Evolutionary conservation across 176 grass and related monocot species (phyloP), one percentile per base, ranked within the genome.

Genomic region (Aegilops longissima): DNA sequence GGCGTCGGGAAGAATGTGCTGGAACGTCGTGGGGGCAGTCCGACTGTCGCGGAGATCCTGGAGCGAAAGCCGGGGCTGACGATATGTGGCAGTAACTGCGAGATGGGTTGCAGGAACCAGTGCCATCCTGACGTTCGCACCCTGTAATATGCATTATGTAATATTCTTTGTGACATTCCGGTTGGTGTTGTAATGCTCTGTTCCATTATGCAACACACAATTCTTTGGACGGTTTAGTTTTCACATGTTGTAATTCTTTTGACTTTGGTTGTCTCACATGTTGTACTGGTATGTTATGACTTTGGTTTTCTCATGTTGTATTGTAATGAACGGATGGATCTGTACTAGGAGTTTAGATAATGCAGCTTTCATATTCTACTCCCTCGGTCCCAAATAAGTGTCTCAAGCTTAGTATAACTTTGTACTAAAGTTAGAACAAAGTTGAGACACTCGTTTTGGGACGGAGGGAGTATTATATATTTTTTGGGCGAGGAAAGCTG

Each of bases 41-140:
- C 81, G 1, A 96, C 70, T 9, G 85, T 90, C 4, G 31, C 61
- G 2, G 85, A 96, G 47, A 85, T 98, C 80, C 67, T 84, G 70
- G 85, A 30, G 21, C 86, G 77, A 9, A 88, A 86, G 62, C 94
- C 90, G 13, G 97, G 92, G 14, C 84, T 98, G 70, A 96, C 66
- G 10, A 91, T 98, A 21, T 98, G 93, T 51, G 76, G 59, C 31
- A 91, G 86, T n/a, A 87, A 78, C 66, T 98, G 97, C 2, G 94
- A 96, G 81, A 94, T 94, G 86, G 92, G 94, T 70, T 98, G 93
- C 82, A 91, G 83, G 89, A 87, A 96, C 83, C 92, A 84, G 38
- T 93, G 89, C 44, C 92, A 94, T 89, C 71, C 70, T 56, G 90
- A 93, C 38, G 82, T 88, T 49, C 87, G 86, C 34, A 70, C 25